Base-by-base conservation (phyloP, 192 early-diverging fungal genomes). In the Coemansia sp. region DNA sequence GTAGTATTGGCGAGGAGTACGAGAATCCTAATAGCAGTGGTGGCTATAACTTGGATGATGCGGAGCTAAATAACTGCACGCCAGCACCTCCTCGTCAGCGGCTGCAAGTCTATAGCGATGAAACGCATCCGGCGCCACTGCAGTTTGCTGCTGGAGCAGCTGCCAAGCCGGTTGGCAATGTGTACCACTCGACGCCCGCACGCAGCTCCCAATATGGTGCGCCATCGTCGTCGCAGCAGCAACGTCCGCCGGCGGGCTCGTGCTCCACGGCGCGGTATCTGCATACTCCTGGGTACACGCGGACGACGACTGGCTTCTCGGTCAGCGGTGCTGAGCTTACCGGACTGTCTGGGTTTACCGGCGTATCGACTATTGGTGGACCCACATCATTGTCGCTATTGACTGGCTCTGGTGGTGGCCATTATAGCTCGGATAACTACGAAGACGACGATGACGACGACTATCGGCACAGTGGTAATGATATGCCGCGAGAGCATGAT, bases 241-340 rank as follows among this genome's bases (percentile, higher is more conserved):
- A 42, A 39, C 47, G 22, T 11, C 47, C 62, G 14, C n/a, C 62
- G 19, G 36, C 49, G 6, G 47, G 47, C 1, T 29, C 62, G 22
- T 24, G 40, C 4, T 12, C 36, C n/a, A n/a, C n/a, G 9, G 35
- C 47, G 19, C 62, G 58, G 8, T 60, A 38, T 42, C 36, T 37
- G 12, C 73, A 75, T 6, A 79, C 77, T 4, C 77, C 71, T 0
- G 77, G 71, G 12, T 47, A 56, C 31, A 71, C 71, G 3, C 43
- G 59, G 1, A 79, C 70, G 11, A 59, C 62, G 0, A 51, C 74
- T 0, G 68, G 67, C 10, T 70, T 59, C 11, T 70, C 71, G 9
- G 60, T 59, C 9, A 79, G 68, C 51, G 77, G 77, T 1, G 68
- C 60, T 6, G 77, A 79, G 41, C 65, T 74, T 9, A 70, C 71